Percentiles rank a stretch among this genome's conserved stretches.
phyloP scores from a whole-genome alignment of 305 asterid species.

The Coffea humblotiana region DNA sequence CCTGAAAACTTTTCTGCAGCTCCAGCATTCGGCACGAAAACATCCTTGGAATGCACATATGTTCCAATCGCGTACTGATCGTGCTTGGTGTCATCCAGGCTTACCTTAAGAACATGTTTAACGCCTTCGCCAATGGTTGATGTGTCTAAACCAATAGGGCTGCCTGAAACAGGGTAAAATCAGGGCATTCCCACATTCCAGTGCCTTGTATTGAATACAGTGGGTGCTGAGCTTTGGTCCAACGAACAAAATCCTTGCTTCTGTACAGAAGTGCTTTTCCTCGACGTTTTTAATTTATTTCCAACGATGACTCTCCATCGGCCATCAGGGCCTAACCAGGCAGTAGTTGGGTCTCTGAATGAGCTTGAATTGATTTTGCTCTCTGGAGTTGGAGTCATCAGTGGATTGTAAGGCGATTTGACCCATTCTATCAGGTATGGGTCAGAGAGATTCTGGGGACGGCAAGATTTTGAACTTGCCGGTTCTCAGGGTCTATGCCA shows the following conservation, averaged over 20 bases:
- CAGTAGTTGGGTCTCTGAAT: constrained; percentile 59
- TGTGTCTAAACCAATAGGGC: constrained; percentile 42
- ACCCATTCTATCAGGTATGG: constrained; percentile 52
- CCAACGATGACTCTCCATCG: constrained; percentile 51
- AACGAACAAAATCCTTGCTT: constrained; percentile 46
- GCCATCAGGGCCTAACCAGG: constrained; percentile 52
- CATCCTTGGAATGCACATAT: constrained; percentile 21
- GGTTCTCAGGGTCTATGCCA: constrained; percentile 34
- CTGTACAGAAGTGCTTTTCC: constrained; percentile 45
- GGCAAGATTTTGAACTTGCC: constrained; percentile 55
- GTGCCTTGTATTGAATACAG: constrained; percentile 31
- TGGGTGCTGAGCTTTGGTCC: constrained; percentile 39
- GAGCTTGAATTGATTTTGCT: constrained; percentile 30
- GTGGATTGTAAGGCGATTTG: constrained; percentile 46
- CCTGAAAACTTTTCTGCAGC: constrained; percentile 21
- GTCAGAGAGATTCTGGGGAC: constrained; percentile 44
- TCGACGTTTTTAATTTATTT: constrained; percentile 12
- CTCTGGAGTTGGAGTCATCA: constrained; percentile 33
- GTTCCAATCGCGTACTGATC: constrained; percentile 50
- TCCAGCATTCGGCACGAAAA: constrained; percentile 29
- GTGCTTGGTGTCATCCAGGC: constrained; percentile 31
- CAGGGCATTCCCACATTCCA: constrained; percentile 69
- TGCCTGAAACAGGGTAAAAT: constrained; percentile 45
- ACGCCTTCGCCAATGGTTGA: constrained; percentile 29
- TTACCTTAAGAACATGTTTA: constrained; percentile 50